Evolutionary conservation across 805 yeast species (phyloP).

Genomic region (Candida odintsovae): DNA sequence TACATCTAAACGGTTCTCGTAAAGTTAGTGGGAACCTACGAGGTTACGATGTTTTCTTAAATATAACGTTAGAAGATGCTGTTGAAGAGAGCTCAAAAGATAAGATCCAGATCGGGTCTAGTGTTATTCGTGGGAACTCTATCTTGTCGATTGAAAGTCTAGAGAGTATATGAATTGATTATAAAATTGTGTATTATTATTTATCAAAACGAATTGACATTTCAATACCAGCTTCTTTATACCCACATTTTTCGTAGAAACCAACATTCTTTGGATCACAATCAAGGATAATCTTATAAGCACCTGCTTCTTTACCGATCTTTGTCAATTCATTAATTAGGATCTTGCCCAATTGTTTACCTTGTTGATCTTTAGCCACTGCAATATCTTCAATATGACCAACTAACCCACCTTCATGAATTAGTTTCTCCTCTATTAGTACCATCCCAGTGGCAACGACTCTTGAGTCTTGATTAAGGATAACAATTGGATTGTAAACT

Average conservation of each 20-base stretch:
- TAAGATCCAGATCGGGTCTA: constrained; percentile 51
- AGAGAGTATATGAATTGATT: constrained; percentile 15
- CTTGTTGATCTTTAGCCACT: constrained; percentile 69
- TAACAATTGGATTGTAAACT: constrained; percentile 65
- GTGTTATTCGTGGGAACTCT: constrained; percentile 74
- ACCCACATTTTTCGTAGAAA: constrained; percentile 88
- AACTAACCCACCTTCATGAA: constrained; percentile 78
- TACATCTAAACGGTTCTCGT: constrained; percentile 76
- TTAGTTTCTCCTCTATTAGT: constrained; percentile 72
- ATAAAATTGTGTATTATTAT: background rate
- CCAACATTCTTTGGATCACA: constrained; percentile 78
- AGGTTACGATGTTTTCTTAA: constrained; percentile 77
- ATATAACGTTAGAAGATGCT: constrained; percentile 67
- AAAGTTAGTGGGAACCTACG: constrained; percentile 73
- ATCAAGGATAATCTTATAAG: constrained; percentile 86
- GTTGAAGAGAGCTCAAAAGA: constrained; percentile 35
- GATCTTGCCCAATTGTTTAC: constrained; percentile 68
- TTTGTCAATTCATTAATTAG: constrained; percentile 58
- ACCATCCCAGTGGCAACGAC: constrained; percentile 85
- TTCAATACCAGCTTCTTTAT: constrained; percentile 56
- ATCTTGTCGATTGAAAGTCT: constrained; percentile 59
- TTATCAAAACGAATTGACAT: constrained; percentile 49
- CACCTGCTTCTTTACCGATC: constrained; percentile 55
- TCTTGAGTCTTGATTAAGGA: constrained; percentile 37
- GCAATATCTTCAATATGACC: constrained; percentile 97